Evolutionary conservation across 2,329 filamentous ascomycete species (phyloP).

Genomic region (Helminthosporium solani): DNA sequence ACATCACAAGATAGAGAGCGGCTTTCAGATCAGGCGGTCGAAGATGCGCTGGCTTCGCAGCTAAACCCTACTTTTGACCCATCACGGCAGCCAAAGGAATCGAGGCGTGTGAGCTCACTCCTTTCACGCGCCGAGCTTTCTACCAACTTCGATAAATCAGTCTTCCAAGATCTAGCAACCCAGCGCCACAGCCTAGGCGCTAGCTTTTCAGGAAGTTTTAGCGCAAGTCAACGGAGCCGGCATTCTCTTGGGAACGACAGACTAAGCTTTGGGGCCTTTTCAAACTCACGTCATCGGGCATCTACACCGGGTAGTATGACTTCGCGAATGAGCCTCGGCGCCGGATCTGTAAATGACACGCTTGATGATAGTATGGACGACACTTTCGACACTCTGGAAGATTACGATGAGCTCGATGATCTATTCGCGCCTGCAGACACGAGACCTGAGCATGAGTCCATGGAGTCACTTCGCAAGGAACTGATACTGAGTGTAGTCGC

Average conservation of each 20-base stretch:
- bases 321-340: constrained; percentile 42
- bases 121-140: constrained; percentile 84
- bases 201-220: constrained; percentile 48
- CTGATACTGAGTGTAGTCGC: constrained; percentile 39
- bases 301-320: constrained; percentile 55
- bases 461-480: constrained; percentile 43
- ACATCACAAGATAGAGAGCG: constrained; percentile 32
- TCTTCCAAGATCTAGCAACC: constrained; percentile 72
- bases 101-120: constrained; percentile 87
- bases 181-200: constrained; percentile 42
- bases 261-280: constrained; percentile 56
- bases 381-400: constrained; percentile 41
- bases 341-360: constrained; percentile 40
- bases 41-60: constrained; percentile 51
- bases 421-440: constrained; percentile 37
- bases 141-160: constrained; percentile 75
- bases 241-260: constrained; percentile 74
- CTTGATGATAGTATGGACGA: constrained; percentile 42
- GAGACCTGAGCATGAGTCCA: constrained; percentile 31
- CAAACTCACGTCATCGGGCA: constrained; percentile 51
- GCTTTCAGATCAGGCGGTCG: constrained; percentile 44
- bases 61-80: constrained; percentile 51
- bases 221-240: constrained; percentile 59
- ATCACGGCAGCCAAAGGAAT: constrained; percentile 58
- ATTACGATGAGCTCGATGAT: constrained; percentile 43